A percentile compares a stretch with the other conserved stretches of the same genome.
Evolutionary conservation across 768 basidiomycete genomes (phyloP).

Genomic region (Chalciporus sphaerocephalus): DNA sequence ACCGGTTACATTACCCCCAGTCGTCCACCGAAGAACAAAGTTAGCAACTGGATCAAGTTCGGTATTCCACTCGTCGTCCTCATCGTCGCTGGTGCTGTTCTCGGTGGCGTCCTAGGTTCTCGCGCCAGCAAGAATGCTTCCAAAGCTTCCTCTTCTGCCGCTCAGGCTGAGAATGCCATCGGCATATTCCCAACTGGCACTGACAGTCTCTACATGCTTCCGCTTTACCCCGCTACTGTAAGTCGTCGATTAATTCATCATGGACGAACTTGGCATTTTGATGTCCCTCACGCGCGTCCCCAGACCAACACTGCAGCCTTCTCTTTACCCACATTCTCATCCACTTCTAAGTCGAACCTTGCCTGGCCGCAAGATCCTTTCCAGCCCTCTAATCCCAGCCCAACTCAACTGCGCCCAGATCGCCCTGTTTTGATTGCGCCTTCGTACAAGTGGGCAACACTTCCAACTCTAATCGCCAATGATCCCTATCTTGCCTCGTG

Average conservation of each 20-base stretch:
- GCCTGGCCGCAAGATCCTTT: slow-evolving; percentile 83
- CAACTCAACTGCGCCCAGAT: slow-evolving; percentile 62
- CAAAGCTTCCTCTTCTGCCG: slow-evolving; percentile 46
- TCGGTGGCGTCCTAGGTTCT: slow-evolving; percentile 79
- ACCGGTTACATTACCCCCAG: slow-evolving; percentile 62
- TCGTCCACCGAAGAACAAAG: slow-evolving; percentile 43
- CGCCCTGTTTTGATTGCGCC: slow-evolving; percentile 93
- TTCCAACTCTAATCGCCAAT: slow-evolving; percentile 68
- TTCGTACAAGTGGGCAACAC: slow-evolving; percentile 82
- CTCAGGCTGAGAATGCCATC: slow-evolving; percentile 53
- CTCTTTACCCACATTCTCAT: slow-evolving; percentile 64
- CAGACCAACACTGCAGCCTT: slow-evolving; percentile 76
- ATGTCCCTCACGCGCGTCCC: neutral
- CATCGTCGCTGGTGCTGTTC: slow-evolving; percentile 60
- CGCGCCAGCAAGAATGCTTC: slow-evolving; percentile 42
- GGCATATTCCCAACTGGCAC: slow-evolving; percentile 76
- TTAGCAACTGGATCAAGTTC: slow-evolving; percentile 71
- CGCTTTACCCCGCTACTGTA: slow-evolving; percentile 85
- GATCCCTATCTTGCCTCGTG: slow-evolving; percentile 86
- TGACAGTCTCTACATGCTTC: slow-evolving; percentile 72
- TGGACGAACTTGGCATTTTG: too few relatives aligned
- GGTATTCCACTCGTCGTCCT: slow-evolving; percentile 64
- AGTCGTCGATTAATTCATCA: slow-evolving; percentile 34
- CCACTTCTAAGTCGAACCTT: slow-evolving; percentile 45
- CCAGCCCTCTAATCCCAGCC: slow-evolving; percentile 55